Percentiles rank a stretch among this genome's conserved stretches.
Evolutionary conservation across 768 basidiomycete genomes (phyloP).

Genomic region (Tulasnella sp.): DNA sequence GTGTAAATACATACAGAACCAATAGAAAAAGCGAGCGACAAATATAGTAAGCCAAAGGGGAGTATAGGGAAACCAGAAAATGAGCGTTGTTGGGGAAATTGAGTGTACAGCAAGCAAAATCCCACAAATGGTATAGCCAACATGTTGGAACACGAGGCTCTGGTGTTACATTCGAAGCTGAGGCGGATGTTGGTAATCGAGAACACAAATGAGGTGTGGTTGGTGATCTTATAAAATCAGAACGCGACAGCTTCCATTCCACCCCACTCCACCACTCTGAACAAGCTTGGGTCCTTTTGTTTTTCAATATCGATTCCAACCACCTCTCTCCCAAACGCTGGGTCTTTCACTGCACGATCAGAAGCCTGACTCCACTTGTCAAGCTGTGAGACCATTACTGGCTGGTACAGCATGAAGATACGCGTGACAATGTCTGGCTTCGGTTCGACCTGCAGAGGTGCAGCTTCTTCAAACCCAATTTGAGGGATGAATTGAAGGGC

Average conservation of each 20-base stretch:
- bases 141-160: not conserved
- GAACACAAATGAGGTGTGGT: not conserved
- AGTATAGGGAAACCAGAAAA: not conserved
- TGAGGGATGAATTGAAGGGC: conserved; percentile 44
- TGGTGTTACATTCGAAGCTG: not conserved
- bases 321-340: not conserved
- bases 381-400: conserved; percentile 28
- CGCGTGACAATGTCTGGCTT: conserved; percentile 39
- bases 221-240: not conserved
- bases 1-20: not conserved
- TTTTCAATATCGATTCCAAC: conserved; percentile 30
- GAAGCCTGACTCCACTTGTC: not conserved
- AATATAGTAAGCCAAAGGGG: not conserved
- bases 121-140: not conserved
- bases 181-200: not conserved
- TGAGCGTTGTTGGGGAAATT: not conserved
- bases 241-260: conserved; percentile 34
- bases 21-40: not conserved
- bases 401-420: conserved; percentile 44
- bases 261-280: conserved; percentile 43
- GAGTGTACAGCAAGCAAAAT: not conserved
- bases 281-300: conserved; percentile 30
- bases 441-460: conserved; percentile 35
- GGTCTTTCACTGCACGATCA: not conserved
- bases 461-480: conserved; percentile 37